These are phyloP conservation scores for Trametes pubescens DNA, from an alignment of 1,284 basidiomycete genomes.

Conservation along the genomic window DNA sequence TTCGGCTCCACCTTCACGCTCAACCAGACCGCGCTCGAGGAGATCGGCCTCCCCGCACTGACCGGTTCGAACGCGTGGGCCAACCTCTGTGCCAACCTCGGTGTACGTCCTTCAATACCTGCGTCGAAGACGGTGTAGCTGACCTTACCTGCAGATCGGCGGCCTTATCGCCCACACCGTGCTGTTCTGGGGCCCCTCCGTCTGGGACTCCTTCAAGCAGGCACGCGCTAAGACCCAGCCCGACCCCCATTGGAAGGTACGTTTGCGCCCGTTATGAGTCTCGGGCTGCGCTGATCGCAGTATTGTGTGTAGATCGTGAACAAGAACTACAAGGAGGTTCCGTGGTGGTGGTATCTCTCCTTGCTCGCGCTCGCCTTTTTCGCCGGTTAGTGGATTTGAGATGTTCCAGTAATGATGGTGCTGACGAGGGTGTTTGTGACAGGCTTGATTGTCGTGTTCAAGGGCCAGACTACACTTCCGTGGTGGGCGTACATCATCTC, in stretches of 20 bases:
- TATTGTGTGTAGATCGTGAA: constrained; percentile 36
- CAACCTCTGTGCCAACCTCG: constrained; percentile 59
- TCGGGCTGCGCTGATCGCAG: background rate
- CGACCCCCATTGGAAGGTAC: constrained; percentile 66
- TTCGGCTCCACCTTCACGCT: constrained; percentile 59
- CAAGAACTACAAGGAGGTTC: constrained; percentile 57
- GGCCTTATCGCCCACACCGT: constrained; percentile 67
- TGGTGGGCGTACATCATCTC: constrained; percentile 67
- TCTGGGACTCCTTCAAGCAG: constrained; percentile 58
- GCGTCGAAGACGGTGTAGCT: background rate
- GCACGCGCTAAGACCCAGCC: constrained; percentile 54
- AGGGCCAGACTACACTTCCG: constrained; percentile 67
- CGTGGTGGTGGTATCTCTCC: constrained; percentile 61
- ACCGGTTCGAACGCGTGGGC: constrained; percentile 64
- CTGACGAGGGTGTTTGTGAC: background rate
- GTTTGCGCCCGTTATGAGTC: background rate
- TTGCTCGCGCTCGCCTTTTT: constrained; percentile 61
- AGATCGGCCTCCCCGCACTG: constrained; percentile 58
- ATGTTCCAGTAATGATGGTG: background rate
- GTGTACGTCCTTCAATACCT: constrained; percentile 45
- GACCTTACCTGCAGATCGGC: constrained; percentile 55
- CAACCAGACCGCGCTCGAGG: constrained; percentile 62
- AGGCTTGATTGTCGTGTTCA: constrained; percentile 65
- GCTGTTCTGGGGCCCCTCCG: constrained; percentile 66
- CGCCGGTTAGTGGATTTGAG: constrained; percentile 49